A percentile compares a stretch with the other conserved stretches of the same genome.
Evolutionary conservation across 2,329 filamentous ascomycete genomes (phyloP).

Genomic region (Phoma sp.): DNA sequence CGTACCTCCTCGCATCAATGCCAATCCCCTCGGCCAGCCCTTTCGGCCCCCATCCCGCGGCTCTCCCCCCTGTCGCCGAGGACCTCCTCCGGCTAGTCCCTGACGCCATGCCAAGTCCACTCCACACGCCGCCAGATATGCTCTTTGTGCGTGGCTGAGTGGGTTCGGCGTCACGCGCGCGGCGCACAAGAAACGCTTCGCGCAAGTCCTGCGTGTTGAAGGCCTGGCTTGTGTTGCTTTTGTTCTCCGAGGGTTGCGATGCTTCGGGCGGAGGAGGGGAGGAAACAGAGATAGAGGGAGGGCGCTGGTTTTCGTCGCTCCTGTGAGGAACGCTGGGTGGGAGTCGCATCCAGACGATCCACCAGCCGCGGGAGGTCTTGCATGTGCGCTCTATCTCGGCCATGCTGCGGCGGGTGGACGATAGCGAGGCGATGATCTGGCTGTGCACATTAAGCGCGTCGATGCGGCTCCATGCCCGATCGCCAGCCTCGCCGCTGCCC

Average conservation of each 20-base stretch:
- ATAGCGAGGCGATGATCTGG: constrained; percentile 63
- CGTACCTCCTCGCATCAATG: constrained; percentile 75
- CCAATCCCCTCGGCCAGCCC: constrained; percentile 75
- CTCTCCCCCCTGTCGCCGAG: constrained; percentile 45
- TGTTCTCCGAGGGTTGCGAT: neutral
- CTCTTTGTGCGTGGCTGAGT: constrained; percentile 23
- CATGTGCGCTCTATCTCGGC: constrained; percentile 64
- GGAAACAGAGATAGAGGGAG: neutral
- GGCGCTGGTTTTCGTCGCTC: too few species aligned
- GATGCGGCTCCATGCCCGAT: constrained; percentile 56
- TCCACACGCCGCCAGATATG: constrained; percentile 38
- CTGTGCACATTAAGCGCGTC: constrained; percentile 68
- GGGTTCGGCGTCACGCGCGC: constrained; percentile 44
- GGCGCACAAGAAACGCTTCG: constrained; percentile 52
- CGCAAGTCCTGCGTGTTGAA: constrained; percentile 44
- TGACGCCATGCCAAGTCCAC: constrained; percentile 29
- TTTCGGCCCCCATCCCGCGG: constrained; percentile 62
- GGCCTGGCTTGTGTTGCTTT: neutral
- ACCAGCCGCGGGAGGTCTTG: constrained; percentile 70
- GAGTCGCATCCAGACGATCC: constrained; percentile 69
- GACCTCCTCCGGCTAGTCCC: constrained; percentile 18
- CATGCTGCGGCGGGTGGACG: constrained; percentile 53
- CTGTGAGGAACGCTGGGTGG: constrained; percentile 28
- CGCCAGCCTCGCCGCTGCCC: constrained; percentile 13
- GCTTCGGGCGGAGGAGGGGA: neutral